Evolutionary conservation across 2,329 filamentous ascomycete species (phyloP).

Genomic region (Alternaria consortialis): DNA sequence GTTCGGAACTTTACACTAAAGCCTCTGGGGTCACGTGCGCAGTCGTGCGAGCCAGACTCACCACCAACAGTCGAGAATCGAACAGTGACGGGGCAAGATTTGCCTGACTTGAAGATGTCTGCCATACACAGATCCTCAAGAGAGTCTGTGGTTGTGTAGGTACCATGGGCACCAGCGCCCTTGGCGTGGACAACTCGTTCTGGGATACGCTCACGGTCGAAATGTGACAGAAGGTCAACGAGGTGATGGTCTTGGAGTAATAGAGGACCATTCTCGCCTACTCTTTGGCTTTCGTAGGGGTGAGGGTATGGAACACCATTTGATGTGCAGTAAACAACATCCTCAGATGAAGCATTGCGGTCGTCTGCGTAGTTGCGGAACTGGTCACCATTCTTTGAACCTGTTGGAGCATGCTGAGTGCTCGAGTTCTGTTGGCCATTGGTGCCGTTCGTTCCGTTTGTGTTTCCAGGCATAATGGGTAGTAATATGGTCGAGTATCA

Average conservation of each 20-base stretch:
- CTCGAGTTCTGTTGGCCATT: constrained; percentile 16
- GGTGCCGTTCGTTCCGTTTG: constrained; percentile 11
- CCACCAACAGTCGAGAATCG: constrained; percentile 81
- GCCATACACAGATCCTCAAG: constrained; percentile 58
- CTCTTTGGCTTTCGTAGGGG: constrained; percentile 66
- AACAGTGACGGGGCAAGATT: constrained; percentile 71
- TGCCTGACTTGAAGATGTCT: constrained; percentile 67
- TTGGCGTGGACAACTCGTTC: constrained; percentile 63
- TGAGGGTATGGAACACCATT: constrained; percentile 67
- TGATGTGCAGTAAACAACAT: constrained; percentile 64
- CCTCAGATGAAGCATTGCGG: constrained; percentile 54
- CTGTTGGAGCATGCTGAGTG: constrained; percentile 26
- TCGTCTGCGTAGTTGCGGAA: constrained; percentile 57
- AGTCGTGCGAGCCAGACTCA: constrained; percentile 75
- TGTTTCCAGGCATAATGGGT: constrained; percentile 17
- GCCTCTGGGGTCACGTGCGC: constrained; percentile 75
- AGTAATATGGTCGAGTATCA: background rate
- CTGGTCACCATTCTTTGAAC: constrained; percentile 48
- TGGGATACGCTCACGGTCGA: constrained; percentile 61
- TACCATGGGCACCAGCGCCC: constrained; percentile 60
- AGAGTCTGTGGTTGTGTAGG: constrained; percentile 58
- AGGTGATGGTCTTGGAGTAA: constrained; percentile 64
- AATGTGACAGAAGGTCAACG: constrained; percentile 60
- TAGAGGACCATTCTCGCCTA: constrained; percentile 66
- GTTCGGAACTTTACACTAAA: constrained; percentile 79